Evolutionary conservation across 192 early-diverging fungal species (phyloP), one percentile per base, ranked within the genome.

Genomic region (Coemansia sp.): DNA sequence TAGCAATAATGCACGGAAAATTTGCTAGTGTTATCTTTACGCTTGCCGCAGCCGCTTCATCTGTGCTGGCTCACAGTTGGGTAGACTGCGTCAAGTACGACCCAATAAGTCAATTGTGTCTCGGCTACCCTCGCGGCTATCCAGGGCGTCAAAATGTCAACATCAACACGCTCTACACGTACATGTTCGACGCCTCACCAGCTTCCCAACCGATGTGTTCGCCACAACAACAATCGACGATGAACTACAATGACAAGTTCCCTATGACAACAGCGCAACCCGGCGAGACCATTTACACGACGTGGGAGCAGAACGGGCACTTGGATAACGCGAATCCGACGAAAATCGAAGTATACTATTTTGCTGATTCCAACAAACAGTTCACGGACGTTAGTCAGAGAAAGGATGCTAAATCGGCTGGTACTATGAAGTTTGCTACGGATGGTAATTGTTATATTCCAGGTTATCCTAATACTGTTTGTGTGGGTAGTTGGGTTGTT

Each of bases 221-320:
- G 17, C 78, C 80, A 2, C 69, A 40, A 11, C 64, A 70, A 63
- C 82, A 84, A 52, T 11, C 72, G 5, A 53, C 32, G 3, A 21
- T 26, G 60, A 79, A 64, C 57, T 84, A 86, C 63, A 44, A 74
- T 14, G 47, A 62, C 3, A 30, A 55, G 14, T 83, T 84, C 58
- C 87, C 87, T 2, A 82, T 86, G 67, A 83, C 85, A 3, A 61
- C 60, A 0, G 86, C 68, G 11, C 69, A 73, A 44, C 79, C 88
- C 6, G 88, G 88, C 50, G 74, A 88, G 64, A 82, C 72, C 37
- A 63, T 87, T 3, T 80, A 77, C 46, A 74, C 85, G 23, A 65
- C 72, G 10, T 89, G 87, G 85, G 62, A 89, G 72, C 63, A 73
- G 43, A 89, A 89, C 62, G 88, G 88, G 0, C 88, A 89, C 42